Conservation (phyloP, 2,329 filamentous ascomycete genomes). For the Talaromyces piceae region DNA sequence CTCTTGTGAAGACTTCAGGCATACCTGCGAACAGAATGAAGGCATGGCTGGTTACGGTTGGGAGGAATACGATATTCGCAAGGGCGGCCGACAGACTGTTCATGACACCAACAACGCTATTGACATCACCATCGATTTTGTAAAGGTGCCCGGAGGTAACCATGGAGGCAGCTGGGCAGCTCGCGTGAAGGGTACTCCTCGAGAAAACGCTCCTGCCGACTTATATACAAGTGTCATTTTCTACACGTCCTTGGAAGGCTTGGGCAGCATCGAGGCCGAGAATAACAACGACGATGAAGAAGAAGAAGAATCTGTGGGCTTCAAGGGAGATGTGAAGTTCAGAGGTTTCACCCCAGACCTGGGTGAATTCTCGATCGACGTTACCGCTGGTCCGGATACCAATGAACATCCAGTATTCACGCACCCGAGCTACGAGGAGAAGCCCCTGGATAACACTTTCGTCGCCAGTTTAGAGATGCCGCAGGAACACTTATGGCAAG, state of each 20-base stretch:
- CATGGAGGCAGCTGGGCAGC: constrained; percentile 90
- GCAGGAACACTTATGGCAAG: constrained; percentile 71
- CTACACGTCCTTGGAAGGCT: constrained; percentile 72
- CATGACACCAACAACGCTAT: constrained; percentile 82
- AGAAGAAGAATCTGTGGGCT: constrained; percentile 39
- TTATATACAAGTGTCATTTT: constrained; percentile 74
- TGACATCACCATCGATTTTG: constrained; percentile 86
- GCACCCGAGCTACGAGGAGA: constrained; percentile 60
- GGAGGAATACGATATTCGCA: constrained; percentile 91
- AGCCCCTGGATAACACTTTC: constrained; percentile 67
- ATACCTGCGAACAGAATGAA: constrained; percentile 93
- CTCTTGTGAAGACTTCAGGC: constrained; percentile 58
- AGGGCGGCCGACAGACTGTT: constrained; percentile 80
- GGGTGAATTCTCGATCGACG: constrained; percentile 69
- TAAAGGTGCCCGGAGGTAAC: constrained; percentile 79
- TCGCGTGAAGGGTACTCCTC: constrained; percentile 72
- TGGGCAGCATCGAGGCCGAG: constrained; percentile 57
- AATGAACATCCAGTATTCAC: constrained; percentile 49
- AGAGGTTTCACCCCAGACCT: constrained; percentile 63
- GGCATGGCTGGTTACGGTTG: constrained; percentile 94
- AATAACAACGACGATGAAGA: constrained; percentile 45
- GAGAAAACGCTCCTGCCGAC: constrained; percentile 58
- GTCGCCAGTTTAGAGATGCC: constrained; percentile 64
- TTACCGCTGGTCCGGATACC: constrained; percentile 63
- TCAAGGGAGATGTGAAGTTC: constrained; percentile 58